phyloP scores from a whole-genome alignment of 768 basidiomycete species.

The Boletus subcaerulescens region DNA sequence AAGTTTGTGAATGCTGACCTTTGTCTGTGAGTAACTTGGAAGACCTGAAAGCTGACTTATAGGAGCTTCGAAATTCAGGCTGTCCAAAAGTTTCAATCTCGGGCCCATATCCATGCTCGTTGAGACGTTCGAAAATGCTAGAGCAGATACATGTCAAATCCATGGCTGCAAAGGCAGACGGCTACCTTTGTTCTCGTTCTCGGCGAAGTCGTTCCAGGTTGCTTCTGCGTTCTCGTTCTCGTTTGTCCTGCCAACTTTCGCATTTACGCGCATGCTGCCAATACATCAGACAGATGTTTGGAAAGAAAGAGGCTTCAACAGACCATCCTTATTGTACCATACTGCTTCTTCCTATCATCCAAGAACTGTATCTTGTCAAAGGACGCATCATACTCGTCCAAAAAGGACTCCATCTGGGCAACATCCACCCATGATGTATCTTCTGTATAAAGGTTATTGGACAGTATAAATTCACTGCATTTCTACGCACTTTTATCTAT shows the following conservation, averaged over 20 bases:
- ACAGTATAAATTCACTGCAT: background rate
- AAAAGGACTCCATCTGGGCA: conserved; percentile 6
- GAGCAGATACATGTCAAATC: no score
- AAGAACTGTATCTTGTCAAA: conserved; percentile 2
- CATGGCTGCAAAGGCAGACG: background rate
- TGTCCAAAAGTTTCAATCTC: background rate
- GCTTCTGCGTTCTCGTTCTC: background rate
- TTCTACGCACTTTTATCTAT: background rate
- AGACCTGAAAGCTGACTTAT: background rate
- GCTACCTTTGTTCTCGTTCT: background rate
- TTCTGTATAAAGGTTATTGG: background rate
- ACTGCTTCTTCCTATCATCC: background rate
- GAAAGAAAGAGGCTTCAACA: background rate
- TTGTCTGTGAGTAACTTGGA: conserved; percentile 7
- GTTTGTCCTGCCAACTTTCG: background rate
- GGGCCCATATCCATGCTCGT: background rate
- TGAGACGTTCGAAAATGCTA: conserved; percentile 13
- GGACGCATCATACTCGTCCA: conserved; percentile 2
- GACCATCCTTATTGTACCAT: background rate
- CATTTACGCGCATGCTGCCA: conserved; percentile 7
- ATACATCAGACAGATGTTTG: background rate
- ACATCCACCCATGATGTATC: background rate
- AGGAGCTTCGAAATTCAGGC: background rate
- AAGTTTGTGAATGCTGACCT: background rate
- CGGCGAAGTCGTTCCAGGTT: background rate